A percentile compares a stretch with the other conserved stretches of the same genome.
phyloP scores from a whole-genome alignment of 73 alveolate species.

The Tetrahymena malaccensis region DNA sequence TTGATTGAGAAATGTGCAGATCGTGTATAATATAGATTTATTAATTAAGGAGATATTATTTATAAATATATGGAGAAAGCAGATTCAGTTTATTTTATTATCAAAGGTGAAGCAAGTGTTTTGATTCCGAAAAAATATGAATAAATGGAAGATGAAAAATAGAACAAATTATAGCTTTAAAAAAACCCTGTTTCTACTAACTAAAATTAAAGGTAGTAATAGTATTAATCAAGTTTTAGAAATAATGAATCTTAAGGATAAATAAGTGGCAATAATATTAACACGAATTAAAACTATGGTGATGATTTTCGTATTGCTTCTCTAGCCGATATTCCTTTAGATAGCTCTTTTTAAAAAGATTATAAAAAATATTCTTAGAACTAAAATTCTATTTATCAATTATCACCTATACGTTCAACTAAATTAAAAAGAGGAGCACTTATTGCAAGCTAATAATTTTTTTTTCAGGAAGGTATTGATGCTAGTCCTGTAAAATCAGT shows the following conservation, averaged over 20 bases:
- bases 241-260: background rate
- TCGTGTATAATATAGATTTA: background rate
- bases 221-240: background rate
- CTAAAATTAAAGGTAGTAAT: background rate
- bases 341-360: background rate
- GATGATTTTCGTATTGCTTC: background rate
- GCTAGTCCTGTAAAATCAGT: background rate
- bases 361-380: background rate
- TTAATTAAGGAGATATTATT: background rate
- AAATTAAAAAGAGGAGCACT: background rate
- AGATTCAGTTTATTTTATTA: background rate
- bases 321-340: background rate
- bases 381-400: background rate
- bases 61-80: background rate
- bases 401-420: background rate
- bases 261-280: background rate
- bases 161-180: background rate
- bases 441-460: background rate
- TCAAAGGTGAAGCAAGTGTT: background rate
- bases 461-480: background rate
- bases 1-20: background rate
- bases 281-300: background rate
- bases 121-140: background rate
- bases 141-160: background rate
- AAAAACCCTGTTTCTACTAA: background rate